Conservation (phyloP, 129 eudicot species). For the Oenanthe sinensis region DNA sequence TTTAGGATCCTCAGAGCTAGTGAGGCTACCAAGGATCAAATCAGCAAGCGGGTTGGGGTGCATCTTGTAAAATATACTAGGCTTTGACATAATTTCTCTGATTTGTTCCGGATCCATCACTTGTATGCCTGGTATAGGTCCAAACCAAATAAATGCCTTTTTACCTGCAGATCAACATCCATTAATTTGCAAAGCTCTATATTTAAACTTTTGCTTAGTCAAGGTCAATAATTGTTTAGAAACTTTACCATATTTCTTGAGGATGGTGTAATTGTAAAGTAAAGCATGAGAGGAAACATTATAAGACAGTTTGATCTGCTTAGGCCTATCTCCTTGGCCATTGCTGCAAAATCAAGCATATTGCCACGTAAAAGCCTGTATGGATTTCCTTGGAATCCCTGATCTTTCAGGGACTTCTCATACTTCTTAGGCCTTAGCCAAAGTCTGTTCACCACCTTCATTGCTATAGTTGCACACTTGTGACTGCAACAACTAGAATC, state of each 20-base stretch:
- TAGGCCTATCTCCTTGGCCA: conserved; percentile 18
- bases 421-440: conserved; percentile 55
- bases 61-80: conserved; percentile 32
- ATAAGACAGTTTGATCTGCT: conserved; percentile 24
- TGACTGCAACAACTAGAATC: conserved; percentile 20
- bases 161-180: conserved; percentile 3
- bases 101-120: conserved; percentile 44
- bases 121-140: conserved; percentile 14
- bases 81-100: conserved; percentile 33
- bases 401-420: conserved; percentile 35
- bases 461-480: conserved; percentile 18
- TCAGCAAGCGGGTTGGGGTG: conserved; percentile 11
- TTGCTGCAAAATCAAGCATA: conserved; percentile 21
- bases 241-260: conserved; percentile 31
- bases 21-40: conserved; percentile 28
- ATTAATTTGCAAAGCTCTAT: neutral
- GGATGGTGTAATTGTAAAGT: conserved; percentile 25
- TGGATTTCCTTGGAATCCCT: conserved; percentile 43
- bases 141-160: conserved; percentile 7
- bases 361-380: conserved; percentile 38
- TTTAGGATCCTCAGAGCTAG: conserved; percentile 25
- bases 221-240: neutral
- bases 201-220: too few species aligned
- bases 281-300: conserved; percentile 22
- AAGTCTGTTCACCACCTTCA: conserved; percentile 32